These are phyloP conservation scores for Xylariaceae sp. DNA, from an alignment of 2,329 filamentous ascomycete species.

Conservation along the genomic window DNA sequence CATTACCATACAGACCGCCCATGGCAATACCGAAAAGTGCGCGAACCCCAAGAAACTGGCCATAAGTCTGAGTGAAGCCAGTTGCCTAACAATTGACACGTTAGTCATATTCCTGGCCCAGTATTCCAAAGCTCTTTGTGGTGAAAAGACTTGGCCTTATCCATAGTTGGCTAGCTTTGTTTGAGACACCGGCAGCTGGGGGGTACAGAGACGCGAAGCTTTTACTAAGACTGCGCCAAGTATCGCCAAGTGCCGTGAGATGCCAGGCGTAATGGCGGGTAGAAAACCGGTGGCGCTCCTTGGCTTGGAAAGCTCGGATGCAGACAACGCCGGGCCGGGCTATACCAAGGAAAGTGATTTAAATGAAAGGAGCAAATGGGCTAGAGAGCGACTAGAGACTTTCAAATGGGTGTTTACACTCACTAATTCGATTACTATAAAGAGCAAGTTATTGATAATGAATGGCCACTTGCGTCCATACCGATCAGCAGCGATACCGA, in stretches of 20 bases:
- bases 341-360: too few relatives aligned
- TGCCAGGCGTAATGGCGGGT: not conserved
- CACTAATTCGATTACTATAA: slow-evolving; percentile 74
- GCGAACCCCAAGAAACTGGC: slow-evolving; percentile 75
- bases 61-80: slow-evolving; percentile 71
- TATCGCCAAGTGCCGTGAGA: slow-evolving; percentile 33
- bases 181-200: not conserved
- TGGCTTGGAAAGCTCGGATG: slow-evolving; percentile 6
- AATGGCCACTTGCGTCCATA: slow-evolving; percentile 74
- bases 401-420: slow-evolving; percentile 31
- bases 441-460: slow-evolving; percentile 74
- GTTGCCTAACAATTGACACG: slow-evolving; percentile 53
- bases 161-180: not conserved
- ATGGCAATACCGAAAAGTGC: slow-evolving; percentile 81
- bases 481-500: slow-evolving; percentile 61
- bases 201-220: slow-evolving; percentile 30
- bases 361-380: slow-evolving; percentile 5
- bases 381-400: not conserved
- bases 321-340: too few relatives aligned
- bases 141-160: not conserved
- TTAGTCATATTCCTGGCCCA: slow-evolving; percentile 4
- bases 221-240: slow-evolving; percentile 35
- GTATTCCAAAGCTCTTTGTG: not conserved
- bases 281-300: slow-evolving; percentile 25
- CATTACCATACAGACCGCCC: slow-evolving; percentile 82